These are phyloP conservation scores for Taphrina deformans DNA, from an alignment of 1,139 yeast genomes.

Conservation along the genomic window DNA sequence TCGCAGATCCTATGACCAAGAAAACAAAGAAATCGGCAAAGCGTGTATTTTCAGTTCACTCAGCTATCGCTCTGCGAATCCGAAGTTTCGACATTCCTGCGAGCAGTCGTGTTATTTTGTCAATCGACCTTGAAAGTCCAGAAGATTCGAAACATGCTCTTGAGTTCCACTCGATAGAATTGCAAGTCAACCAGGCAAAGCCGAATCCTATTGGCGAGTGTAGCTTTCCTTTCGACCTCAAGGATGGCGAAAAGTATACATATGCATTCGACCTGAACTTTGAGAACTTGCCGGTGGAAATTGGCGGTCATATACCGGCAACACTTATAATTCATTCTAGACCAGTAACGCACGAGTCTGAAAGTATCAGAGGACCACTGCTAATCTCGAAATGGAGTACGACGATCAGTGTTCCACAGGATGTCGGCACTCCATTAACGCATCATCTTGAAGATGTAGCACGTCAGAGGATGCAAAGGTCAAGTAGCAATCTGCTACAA, in stretches of 20 bases:
- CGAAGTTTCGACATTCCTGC: constrained; percentile 7
- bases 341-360: constrained; percentile 5
- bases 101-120: background rate
- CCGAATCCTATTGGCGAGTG: background rate
- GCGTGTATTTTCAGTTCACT: background rate
- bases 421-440: background rate
- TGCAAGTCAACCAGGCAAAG: background rate
- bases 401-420: background rate
- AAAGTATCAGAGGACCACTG: background rate
- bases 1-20: background rate
- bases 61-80: constrained; percentile 8
- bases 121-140: background rate
- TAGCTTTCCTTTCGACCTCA: background rate
- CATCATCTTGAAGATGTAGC: constrained; percentile 1
- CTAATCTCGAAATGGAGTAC: constrained; percentile 14
- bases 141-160: background rate
- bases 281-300: background rate
- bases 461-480: background rate
- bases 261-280: constrained; percentile 1
- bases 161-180: background rate
- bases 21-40: constrained; percentile 3
- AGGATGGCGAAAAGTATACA: background rate
- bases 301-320: background rate
- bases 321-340: background rate
- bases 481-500: background rate